Evolutionary conservation across 257 asterid genomes (phyloP).

Genomic region (Rehmannia glutinosa): DNA sequence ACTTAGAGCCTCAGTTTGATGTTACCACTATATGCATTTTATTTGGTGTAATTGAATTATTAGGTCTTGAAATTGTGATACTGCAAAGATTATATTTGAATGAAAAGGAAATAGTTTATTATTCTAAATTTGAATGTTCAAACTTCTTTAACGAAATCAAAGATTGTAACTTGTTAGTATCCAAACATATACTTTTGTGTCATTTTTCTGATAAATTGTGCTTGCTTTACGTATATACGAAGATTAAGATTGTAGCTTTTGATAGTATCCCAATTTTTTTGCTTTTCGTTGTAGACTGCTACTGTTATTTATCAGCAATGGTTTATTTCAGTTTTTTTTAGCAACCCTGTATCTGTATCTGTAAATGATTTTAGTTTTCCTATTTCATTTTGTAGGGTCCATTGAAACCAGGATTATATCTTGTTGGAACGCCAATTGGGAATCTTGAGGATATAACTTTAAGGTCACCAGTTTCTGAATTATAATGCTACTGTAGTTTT

Average conservation of each 20-base stretch:
- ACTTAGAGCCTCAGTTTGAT: not conserved
- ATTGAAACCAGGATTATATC: constrained; percentile 78
- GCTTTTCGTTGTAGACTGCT: not conserved
- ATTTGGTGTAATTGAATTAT: constrained; percentile 4
- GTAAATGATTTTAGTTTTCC: not conserved
- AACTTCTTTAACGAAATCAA: not conserved
- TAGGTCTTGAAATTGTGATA: constrained; percentile 3
- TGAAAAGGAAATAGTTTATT: not conserved
- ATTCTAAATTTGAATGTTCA: not conserved
- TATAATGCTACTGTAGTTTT: not conserved
- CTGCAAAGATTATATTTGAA: too few species aligned
- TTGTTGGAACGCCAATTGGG: constrained; percentile 94
- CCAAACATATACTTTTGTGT: not conserved
- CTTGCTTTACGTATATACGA: not conserved
- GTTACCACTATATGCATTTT: not conserved
- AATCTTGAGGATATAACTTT: constrained; percentile 95
- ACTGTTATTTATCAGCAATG: not conserved
- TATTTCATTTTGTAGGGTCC: constrained; percentile 48
- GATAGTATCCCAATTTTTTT: not conserved
- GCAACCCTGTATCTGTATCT: not conserved
- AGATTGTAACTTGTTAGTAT: not conserved
- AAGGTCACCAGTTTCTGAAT: constrained; percentile 33
- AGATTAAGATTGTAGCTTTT: not conserved
- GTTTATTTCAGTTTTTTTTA: not conserved
- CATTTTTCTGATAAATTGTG: not conserved